Evolutionary conservation across 2,329 filamentous ascomycete genomes (phyloP).

Genomic region (Aschersonia sp.): DNA sequence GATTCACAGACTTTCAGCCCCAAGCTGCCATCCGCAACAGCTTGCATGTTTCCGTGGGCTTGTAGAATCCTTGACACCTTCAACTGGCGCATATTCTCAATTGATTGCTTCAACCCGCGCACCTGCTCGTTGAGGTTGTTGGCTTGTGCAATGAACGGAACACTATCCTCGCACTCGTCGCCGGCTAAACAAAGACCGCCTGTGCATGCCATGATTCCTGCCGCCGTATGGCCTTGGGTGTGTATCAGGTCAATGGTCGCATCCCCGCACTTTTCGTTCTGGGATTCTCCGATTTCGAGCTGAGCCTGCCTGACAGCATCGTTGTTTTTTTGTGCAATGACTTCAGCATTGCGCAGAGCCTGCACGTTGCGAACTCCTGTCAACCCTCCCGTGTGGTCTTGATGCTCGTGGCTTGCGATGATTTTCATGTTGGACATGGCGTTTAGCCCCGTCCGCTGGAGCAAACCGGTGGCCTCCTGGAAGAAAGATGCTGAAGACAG

Average conservation of each 20-base stretch:
- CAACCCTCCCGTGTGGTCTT: constrained; percentile 2
- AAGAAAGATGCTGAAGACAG: neutral
- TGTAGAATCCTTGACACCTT: constrained; percentile 2
- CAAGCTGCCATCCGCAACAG: constrained; percentile 2
- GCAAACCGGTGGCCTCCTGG: neutral
- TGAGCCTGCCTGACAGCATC: neutral
- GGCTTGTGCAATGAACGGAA: constrained; percentile 4
- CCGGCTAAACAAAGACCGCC: constrained; percentile 2
- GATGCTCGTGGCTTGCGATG: constrained; percentile 4
- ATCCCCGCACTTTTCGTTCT: neutral
- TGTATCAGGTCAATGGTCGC: constrained; percentile 1
- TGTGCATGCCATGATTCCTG: constrained; percentile 2
- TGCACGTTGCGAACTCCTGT: neutral
- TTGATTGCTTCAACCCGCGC: neutral
- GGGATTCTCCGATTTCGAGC: neutral
- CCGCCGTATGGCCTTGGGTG: constrained; percentile 2
- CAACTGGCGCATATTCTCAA: neutral
- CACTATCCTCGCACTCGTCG: constrained; percentile 5
- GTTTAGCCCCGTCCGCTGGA: neutral
- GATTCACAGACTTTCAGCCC: constrained; percentile 2
- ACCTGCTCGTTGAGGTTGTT: constrained; percentile 1
- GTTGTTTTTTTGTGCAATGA: constrained; percentile 4
- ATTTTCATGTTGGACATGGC: neutral
- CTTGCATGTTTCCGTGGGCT: constrained; percentile 2
- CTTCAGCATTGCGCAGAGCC: neutral